Evolutionary conservation across 306 rosid genomes (phyloP).

Genomic region (Casuarina cunninghamiana): DNA sequence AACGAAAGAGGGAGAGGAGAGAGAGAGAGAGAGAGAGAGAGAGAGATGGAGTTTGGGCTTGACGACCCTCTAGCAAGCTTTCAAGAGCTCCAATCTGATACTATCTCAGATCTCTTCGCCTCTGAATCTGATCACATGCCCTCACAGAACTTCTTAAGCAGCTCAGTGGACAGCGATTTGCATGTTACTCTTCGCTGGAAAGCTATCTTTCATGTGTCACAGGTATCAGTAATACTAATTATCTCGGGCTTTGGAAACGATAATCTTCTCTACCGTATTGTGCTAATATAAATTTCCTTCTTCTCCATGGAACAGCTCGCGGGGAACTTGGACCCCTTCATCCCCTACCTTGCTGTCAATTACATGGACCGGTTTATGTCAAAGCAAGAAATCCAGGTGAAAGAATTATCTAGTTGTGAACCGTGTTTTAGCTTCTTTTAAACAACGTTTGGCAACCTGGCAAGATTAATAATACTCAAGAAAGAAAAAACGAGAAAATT

Average conservation of each 20-base stretch:
- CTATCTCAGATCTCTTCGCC: constrained; percentile 53
- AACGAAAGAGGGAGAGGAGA: not conserved
- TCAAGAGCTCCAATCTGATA: constrained; percentile 36
- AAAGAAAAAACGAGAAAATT: not conserved
- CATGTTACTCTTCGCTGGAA: constrained; percentile 36
- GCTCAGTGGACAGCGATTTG: constrained; percentile 31
- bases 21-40: not conserved
- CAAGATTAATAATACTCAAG: not conserved
- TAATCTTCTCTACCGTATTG: constrained; percentile 2
- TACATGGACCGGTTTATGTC: constrained; percentile 68
- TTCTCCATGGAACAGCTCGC: constrained; percentile 42
- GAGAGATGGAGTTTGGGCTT: constrained; percentile 63
- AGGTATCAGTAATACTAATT: constrained; percentile 39
- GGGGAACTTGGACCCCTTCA: constrained; percentile 53
- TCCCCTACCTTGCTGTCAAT: constrained; percentile 64
- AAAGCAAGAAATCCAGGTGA: constrained; percentile 58
- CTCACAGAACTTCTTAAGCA: constrained; percentile 27
- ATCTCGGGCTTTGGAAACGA: not conserved
- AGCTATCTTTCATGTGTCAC: constrained; percentile 53
- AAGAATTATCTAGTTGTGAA: constrained; percentile 1
- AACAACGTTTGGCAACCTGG: not conserved
- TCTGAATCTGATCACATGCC: constrained; percentile 63
- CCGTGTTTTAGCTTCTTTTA: not conserved
- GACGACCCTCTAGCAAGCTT: constrained; percentile 50
- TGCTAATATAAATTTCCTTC: not conserved